Evolutionary conservation across 257 asterid species (phyloP), one percentile per base, ranked within the genome.

Genomic region (Fraxinus americana): DNA sequence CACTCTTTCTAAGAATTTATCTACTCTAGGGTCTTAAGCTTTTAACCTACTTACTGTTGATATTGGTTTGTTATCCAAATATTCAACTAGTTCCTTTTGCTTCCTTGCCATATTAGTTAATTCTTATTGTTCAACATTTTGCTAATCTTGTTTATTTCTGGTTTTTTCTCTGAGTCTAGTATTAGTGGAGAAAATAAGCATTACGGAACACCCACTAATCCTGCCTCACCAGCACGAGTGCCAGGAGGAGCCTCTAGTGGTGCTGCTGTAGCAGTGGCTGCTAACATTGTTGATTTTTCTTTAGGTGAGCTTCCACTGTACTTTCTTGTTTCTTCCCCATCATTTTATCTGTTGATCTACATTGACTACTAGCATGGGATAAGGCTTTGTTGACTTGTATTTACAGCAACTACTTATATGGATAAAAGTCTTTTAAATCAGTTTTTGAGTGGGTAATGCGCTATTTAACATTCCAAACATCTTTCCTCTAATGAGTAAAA

Each of bases 181-280:
- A 77, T 91, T 74, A 87, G 88, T 83, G 99, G 99, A 78, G 97
- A 92, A 78, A 92, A 70, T 92, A 93, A 81, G 89, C 97, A 94
- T 86, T 90, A 88, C 67, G 99, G 83, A 41, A 76, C 95, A 67
- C 99, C 99, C 66, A 92, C 97, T 66, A 96, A 96, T 89, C 99
- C 99, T n/a, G 88, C 92, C 66, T 85, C 90, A 79, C 89, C 91
- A 75, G 85, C 88, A 73, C 85, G 93, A 77, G 75, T 90, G 70
- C 97, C 99, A 6, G 99, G 99, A 84, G 99, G 99, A 78, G 92
- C 96, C 76, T 96, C 96, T n/a, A 91, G 99, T 86, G 99, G 98
- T 75, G 94, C 99, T 84, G 95, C 99, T 76, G 98, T 92, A 19
- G 91, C 98, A 48, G 99, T 91, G 71, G 94, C 98, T 79, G 97